Base-by-base conservation (phyloP, 2,329 filamentous ascomycete genomes). In the Fusarium decemcellulare region DNA sequence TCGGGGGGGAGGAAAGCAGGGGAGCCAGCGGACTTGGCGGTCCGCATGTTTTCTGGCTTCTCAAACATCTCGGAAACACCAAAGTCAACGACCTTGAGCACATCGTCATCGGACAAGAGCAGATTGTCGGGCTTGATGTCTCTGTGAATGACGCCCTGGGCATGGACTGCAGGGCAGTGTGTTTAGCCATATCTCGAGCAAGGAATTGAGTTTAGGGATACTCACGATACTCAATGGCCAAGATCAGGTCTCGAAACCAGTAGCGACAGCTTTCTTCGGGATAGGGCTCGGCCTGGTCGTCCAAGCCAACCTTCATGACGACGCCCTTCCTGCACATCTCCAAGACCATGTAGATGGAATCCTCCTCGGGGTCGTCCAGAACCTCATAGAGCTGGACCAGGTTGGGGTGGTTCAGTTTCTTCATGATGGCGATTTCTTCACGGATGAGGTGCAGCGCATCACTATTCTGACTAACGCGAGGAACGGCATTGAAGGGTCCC, bases 61-160 rank as follows among this genome's bases (percentile, higher is more conserved):
- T 95, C 92, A 73, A 99, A 99, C 91, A 99, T 98, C 77, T 99
- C 95, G 1, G 95, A 98, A 8, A 98, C 96, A n/a, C 96, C 96
- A 84, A 99, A 99, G 79, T 98, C 96, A 55, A 97, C 94, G 70
- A 99, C 92, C 79, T 98, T 99, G 55, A 99, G 88, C n/a, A 97
- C 90, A 74, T 98, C 92, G 59, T 98, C 95, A 37, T 91, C 88
- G 0, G 94, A 97, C 40, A 99, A 84, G 8, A 99, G 87, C 56
- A 97, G 91, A 73, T 99, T 99, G 79, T 98, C 96, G 0, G 96
- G 96, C 81, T 99, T 99, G 83, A 99, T 98, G 76, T 99, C 96
- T 56, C 96, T 90, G 79, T 99, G 96, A 15, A 98, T 93, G 71
- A 98, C 93, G 8, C 95, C 95, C 80, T 98, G 96, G 0, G 93